Evolutionary conservation across 2,329 filamentous ascomycete genomes (phyloP).

Genomic region (Claviceps sp.): DNA sequence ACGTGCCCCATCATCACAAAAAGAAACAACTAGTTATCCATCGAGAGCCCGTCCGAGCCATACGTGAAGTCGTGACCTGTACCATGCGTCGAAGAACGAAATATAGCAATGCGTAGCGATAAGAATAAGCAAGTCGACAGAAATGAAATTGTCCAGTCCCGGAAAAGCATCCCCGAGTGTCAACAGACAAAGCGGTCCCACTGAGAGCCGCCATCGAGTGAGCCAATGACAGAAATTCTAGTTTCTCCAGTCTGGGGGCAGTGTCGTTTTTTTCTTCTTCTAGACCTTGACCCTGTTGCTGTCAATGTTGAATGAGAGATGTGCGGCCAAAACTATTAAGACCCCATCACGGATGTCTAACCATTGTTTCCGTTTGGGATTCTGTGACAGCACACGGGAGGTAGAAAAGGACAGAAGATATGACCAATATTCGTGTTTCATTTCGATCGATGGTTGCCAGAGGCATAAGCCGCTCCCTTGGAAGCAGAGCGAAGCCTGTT

Average conservation of each 20-base stretch:
- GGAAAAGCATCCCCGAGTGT: background rate
- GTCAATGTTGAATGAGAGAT: background rate
- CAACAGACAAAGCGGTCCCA: background rate
- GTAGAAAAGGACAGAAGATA: background rate
- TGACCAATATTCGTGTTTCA: conserved; percentile 15
- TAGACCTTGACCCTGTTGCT: background rate
- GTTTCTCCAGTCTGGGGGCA: background rate
- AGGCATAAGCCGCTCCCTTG: conserved; percentile 45
- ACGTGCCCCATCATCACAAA: conserved; percentile 1
- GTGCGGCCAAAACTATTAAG: background rate
- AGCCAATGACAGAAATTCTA: background rate
- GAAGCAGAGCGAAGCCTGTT: conserved; percentile 77
- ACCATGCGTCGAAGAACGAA: conserved; percentile 29
- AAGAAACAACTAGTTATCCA: conserved; percentile 8
- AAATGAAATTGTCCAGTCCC: conserved; percentile 8
- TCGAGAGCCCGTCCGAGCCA: conserved; percentile 24
- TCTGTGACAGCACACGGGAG: conserved; percentile 5
- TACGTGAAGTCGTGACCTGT: conserved; percentile 19
- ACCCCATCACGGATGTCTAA: background rate
- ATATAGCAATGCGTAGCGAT: conserved; percentile 25
- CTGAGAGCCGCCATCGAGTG: background rate
- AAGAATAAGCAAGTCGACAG: conserved; percentile 10
- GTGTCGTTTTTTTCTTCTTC: background rate
- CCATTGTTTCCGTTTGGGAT: conserved; percentile 4
- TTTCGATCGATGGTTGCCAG: conserved; percentile 24